These are phyloP conservation scores for Trichoderma asperelloides DNA, from an alignment of 495 filamentous ascomycete species.

Conservation along the genomic window DNA sequence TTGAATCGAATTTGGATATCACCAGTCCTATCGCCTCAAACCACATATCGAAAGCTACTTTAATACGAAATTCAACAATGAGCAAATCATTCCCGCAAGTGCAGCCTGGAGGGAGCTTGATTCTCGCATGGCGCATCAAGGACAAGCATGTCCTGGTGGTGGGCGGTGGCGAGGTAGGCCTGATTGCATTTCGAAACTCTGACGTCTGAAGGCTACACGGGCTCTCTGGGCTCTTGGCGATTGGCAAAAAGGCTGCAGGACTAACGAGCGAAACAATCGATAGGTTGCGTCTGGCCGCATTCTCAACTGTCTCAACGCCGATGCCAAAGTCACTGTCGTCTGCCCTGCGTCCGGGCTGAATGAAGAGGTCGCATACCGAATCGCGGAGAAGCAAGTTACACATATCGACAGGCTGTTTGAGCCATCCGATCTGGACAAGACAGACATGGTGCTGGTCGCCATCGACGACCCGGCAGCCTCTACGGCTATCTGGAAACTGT, in stretches of 20 bases:
- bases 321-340: constrained; percentile 80
- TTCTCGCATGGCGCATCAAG: constrained; percentile 88
- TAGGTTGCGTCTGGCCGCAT: constrained; percentile 95
- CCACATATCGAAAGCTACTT: not conserved
- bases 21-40: not conserved
- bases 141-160: constrained; percentile 78
- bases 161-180: constrained; percentile 79
- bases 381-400: constrained; percentile 60
- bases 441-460: constrained; percentile 77
- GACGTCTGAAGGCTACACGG: not conserved
- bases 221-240: too few species aligned
- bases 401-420: constrained; percentile 77
- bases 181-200: not conserved
- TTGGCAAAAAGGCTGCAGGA: not conserved
- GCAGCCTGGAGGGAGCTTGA: constrained; percentile 82
- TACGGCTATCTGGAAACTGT: constrained; percentile 80
- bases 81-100: constrained; percentile 57
- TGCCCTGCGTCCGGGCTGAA: constrained; percentile 73
- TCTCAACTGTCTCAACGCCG: constrained; percentile 84
- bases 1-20: not conserved
- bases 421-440: constrained; percentile 62
- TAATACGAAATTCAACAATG: constrained; percentile 3
- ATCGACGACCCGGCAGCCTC: constrained; percentile 87
- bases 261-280: not conserved
- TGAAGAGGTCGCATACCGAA: constrained; percentile 74